phyloP scores from a whole-genome alignment of 495 filamentous ascomycete genomes.

The Talaromyces adpressus region DNA sequence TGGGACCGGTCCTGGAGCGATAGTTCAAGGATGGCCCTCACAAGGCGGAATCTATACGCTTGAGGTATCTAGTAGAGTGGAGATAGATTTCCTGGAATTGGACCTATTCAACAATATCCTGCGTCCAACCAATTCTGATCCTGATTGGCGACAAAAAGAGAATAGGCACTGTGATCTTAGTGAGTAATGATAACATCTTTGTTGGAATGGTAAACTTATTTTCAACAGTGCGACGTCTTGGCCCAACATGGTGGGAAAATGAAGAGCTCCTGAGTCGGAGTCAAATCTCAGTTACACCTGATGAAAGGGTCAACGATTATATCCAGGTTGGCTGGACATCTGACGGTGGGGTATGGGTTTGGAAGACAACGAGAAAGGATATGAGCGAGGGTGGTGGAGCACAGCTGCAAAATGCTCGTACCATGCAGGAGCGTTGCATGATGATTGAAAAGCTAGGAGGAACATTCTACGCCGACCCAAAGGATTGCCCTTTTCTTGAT shows the following conservation, averaged over 20 bases:
- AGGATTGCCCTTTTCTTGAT: conserved; percentile 2
- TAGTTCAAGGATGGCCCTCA: conserved; percentile 12
- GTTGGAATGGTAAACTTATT: conserved; percentile 1
- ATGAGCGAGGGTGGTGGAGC: conserved; percentile 8
- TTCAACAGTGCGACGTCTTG: not conserved
- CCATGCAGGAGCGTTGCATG: conserved; percentile 4
- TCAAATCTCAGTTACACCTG: not conserved
- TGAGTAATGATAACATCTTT: conserved; percentile 8
- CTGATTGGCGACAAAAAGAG: conserved; percentile 10
- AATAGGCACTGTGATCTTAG: conserved; percentile 12
- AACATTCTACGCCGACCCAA: conserved; percentile 2
- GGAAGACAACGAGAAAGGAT: conserved; percentile 5
- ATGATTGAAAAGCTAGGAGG: conserved; percentile 7
- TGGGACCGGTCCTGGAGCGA: not conserved
- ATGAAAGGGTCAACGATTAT: conserved; percentile 6
- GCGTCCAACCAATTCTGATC: conserved; percentile 1
- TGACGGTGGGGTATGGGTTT: conserved; percentile 12
- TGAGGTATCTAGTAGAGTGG: conserved; percentile 7
- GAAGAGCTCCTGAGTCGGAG: not conserved
- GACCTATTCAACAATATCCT: conserved; percentile 11
- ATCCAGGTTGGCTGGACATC: conserved; percentile 11
- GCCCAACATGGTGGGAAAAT: conserved; percentile 4
- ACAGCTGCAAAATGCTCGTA: conserved; percentile 11
- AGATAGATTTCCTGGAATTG: conserved; percentile 11
- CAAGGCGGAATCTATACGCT: conserved; percentile 11